Conservation (phyloP, 2,329 filamentous ascomycete species). For the Epichloe glyceriae region DNA sequence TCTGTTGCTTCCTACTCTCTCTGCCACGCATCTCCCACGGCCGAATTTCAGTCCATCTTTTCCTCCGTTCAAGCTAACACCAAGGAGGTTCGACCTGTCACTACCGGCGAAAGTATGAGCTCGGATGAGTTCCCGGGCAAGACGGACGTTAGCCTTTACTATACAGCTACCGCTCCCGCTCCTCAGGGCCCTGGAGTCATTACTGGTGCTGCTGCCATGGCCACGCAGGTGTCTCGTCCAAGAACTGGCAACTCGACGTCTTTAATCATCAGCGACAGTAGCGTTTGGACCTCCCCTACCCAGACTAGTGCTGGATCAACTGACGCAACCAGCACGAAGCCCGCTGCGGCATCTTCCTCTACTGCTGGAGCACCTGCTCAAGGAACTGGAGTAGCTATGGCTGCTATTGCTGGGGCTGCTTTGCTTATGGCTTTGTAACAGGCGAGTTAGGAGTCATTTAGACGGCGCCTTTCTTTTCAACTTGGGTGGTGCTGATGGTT, state of each 20-base stretch:
- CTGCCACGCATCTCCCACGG: conserved; percentile 26
- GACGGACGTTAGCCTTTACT: conserved; percentile 30
- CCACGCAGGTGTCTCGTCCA: conserved; percentile 16
- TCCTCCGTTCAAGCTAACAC: conserved; percentile 15
- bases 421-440: conserved; percentile 16
- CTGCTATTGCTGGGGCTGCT: conserved; percentile 16
- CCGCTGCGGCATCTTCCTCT: background rate
- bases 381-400: conserved; percentile 11
- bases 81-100: conserved; percentile 10
- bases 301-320: background rate
- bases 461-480: background rate
- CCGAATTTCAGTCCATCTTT: conserved; percentile 22
- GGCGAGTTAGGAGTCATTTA: background rate
- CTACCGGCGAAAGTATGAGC: conserved; percentile 17
- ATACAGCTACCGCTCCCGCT: conserved; percentile 20
- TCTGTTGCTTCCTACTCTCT: conserved; percentile 20
- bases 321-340: background rate
- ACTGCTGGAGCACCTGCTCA: conserved; percentile 15
- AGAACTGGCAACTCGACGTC: conserved; percentile 4
- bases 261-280: conserved; percentile 4
- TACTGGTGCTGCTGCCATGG: conserved; percentile 25
- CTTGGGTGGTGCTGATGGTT: background rate
- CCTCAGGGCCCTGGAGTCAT: conserved; percentile 27
- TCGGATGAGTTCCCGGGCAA: conserved; percentile 22
- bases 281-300: background rate